These are phyloP conservation scores for Penstemon eatonii DNA, from an alignment of 257 asterid species.

Conservation along the genomic window DNA sequence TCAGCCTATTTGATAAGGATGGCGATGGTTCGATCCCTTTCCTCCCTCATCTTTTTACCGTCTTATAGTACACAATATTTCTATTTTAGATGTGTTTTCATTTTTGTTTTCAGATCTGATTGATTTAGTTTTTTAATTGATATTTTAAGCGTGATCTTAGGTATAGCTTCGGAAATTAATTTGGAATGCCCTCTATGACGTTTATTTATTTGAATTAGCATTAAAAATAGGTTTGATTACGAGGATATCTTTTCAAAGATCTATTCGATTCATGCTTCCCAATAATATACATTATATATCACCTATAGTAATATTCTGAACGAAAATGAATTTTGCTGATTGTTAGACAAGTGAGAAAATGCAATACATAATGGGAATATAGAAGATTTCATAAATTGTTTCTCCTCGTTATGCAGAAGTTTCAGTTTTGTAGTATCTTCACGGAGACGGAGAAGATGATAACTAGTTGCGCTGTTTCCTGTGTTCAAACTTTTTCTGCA, in stretches of 20 bases:
- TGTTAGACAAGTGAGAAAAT: background rate
- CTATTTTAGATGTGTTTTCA: background rate
- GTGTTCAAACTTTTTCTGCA: background rate
- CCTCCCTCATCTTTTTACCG: background rate
- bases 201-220: background rate
- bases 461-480: background rate
- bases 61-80: background rate
- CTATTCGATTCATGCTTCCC: background rate
- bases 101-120: conserved; percentile 35
- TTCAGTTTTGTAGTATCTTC: too few species aligned
- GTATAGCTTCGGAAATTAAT: background rate
- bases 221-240: background rate
- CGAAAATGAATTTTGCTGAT: background rate
- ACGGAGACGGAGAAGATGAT: too few species aligned
- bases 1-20: conserved; percentile 67
- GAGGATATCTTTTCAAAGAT: background rate
- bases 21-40: conserved; percentile 51
- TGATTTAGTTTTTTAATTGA: background rate
- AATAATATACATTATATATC: too few species aligned
- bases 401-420: background rate
- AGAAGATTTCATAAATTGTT: conserved; percentile 14
- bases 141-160: background rate
- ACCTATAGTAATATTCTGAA: too few species aligned
- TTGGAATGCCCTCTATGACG: background rate
- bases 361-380: background rate